Evolutionary conservation across 2,329 filamentous ascomycete genomes (phyloP).

Genomic region (Fusarium coicis): DNA sequence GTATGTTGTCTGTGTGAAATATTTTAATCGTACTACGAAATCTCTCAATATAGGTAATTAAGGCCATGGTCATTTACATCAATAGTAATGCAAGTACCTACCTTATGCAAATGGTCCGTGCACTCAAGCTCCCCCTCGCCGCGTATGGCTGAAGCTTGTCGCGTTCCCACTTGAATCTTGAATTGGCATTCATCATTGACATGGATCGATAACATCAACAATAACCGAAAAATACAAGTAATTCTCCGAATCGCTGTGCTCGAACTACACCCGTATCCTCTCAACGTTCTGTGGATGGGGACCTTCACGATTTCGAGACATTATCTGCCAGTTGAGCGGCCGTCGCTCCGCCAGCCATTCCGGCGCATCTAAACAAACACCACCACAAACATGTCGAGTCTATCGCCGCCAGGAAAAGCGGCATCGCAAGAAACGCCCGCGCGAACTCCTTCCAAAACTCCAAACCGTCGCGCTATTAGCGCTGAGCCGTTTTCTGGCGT

Average conservation of each 20-base stretch:
- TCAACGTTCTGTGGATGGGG: background rate
- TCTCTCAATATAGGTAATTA: background rate
- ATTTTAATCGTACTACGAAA: background rate
- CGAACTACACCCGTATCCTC: background rate
- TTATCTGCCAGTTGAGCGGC: background rate
- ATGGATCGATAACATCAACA: conserved; percentile 33
- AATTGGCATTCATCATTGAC: conserved; percentile 29
- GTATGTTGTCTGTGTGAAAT: background rate
- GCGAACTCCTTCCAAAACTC: conserved; percentile 43
- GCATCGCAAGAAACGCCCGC: conserved; percentile 21
- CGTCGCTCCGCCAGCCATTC: background rate
- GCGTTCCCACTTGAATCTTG: conserved; percentile 22
- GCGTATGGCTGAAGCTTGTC: conserved; percentile 24
- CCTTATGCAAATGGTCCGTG: conserved; percentile 13
- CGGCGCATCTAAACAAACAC: conserved; percentile 24
- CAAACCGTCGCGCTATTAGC: conserved; percentile 44
- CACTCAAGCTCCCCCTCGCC: conserved; percentile 11
- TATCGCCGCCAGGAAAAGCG: conserved; percentile 22
- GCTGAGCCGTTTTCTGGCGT: conserved; percentile 54
- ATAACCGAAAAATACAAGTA: background rate
- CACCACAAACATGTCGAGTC: conserved; percentile 27
- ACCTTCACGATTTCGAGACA: background rate
- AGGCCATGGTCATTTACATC: background rate
- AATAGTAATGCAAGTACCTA: background rate
- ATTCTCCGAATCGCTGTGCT: background rate